Conservation (phyloP, 2,329 filamentous ascomycete genomes). For the Fusarium coicis region DNA sequence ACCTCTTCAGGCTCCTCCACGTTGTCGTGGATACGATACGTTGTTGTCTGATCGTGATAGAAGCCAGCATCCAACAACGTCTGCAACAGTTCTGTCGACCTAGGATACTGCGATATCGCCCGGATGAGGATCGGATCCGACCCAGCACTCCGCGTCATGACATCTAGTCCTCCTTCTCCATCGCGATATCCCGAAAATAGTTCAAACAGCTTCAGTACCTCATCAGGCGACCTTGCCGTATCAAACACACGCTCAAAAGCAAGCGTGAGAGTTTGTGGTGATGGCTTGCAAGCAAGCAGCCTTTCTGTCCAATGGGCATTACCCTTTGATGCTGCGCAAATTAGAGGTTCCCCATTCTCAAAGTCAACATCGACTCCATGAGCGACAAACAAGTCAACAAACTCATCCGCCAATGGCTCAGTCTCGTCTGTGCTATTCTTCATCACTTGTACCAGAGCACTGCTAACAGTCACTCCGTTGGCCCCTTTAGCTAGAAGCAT, state of each 20-base stretch:
- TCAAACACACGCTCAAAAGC: constrained; percentile 69
- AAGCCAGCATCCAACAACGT: constrained; percentile 67
- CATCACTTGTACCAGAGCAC: constrained; percentile 59
- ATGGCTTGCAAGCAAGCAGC: constrained; percentile 62
- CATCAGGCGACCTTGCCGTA: constrained; percentile 60
- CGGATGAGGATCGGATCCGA: constrained; percentile 62
- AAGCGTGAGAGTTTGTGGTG: constrained; percentile 59
- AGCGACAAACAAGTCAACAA: constrained; percentile 54
- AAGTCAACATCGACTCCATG: constrained; percentile 61
- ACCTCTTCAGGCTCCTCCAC: constrained; percentile 64
- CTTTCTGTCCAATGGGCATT: constrained; percentile 60
- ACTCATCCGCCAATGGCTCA: constrained; percentile 55
- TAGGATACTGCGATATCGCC: constrained; percentile 65
- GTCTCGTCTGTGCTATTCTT: constrained; percentile 54
- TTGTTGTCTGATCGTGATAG: constrained; percentile 66
- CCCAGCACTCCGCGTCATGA: constrained; percentile 56
- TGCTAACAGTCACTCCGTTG: constrained; percentile 56
- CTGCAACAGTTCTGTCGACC: constrained; percentile 62
- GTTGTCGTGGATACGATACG: constrained; percentile 56
- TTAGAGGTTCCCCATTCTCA: constrained; percentile 64
- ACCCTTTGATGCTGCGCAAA: constrained; percentile 63
- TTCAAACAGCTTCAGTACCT: constrained; percentile 60
- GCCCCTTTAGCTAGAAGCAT: constrained; percentile 63
- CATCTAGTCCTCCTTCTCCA: constrained; percentile 61
- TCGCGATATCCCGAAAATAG: constrained; percentile 63